Percentiles rank a stretch among this genome's conserved stretches.
These are phyloP conservation scores for Jatropha podagrica DNA, from an alignment of 441 rosid species.

Conservation along the genomic window DNA sequence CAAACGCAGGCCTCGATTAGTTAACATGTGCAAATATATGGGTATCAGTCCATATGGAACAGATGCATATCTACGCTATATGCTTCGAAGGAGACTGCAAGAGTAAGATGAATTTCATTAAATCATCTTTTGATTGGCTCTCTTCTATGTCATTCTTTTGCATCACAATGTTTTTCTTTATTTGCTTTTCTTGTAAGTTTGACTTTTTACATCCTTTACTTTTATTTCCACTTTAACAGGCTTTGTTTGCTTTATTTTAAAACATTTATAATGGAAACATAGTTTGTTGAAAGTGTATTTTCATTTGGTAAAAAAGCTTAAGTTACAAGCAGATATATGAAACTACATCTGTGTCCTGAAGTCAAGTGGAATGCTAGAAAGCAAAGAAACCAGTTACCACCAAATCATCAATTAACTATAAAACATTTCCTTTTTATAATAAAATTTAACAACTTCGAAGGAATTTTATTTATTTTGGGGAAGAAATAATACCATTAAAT, in stretches of 20 bases:
- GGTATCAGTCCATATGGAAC: constrained; percentile 85
- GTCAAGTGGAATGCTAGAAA: background rate
- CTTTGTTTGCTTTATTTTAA: background rate
- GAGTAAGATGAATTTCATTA: constrained; percentile 43
- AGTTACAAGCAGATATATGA: background rate
- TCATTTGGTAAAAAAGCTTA: background rate
- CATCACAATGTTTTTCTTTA: background rate
- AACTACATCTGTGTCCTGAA: background rate
- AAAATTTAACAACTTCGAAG: background rate
- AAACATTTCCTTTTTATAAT: background rate
- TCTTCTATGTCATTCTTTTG: background rate
- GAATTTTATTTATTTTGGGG: background rate
- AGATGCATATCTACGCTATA: constrained; percentile 75
- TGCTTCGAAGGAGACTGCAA: constrained; percentile 81
- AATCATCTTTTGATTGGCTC: constrained; percentile 11
- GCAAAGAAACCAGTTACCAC: background rate
- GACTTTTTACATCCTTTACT: background rate
- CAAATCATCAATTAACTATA: background rate
- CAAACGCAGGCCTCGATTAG: constrained; percentile 66
- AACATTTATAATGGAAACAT: background rate
- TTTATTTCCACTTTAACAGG: background rate
- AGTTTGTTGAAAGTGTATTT: background rate
- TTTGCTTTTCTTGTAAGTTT: background rate
- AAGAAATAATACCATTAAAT: constrained; percentile 8
- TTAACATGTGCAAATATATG: constrained; percentile 88